These are phyloP conservation scores for Diutina scorzettiae DNA, from an alignment of 1,139 yeast genomes.

Conservation along the genomic window DNA sequence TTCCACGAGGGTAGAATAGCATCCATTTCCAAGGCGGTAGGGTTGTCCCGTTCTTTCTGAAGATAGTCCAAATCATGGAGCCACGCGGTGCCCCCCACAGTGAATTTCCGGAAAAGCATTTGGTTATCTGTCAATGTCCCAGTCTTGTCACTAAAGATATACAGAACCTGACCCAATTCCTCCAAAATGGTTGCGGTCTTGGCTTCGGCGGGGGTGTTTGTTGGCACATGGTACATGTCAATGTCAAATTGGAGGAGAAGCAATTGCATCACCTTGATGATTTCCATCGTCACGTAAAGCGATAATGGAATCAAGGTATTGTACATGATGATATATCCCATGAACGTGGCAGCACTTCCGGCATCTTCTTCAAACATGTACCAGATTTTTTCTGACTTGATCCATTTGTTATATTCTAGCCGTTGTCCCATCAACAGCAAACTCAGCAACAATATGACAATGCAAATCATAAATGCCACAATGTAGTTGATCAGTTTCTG, in stretches of 20 bases:
- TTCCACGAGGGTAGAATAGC: slow-evolving; percentile 2
- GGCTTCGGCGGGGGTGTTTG: slow-evolving; percentile 89
- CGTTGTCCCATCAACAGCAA: slow-evolving; percentile 78
- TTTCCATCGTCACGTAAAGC: slow-evolving; percentile 91
- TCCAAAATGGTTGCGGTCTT: slow-evolving; percentile 92
- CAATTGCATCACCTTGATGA: slow-evolving; percentile 81
- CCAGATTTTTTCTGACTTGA: slow-evolving; percentile 48
- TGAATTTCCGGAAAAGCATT: slow-evolving; percentile 77
- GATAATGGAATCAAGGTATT: slow-evolving; percentile 93
- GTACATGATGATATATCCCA: slow-evolving; percentile 96
- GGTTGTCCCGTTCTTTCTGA: slow-evolving; percentile 1
- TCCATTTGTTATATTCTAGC: slow-evolving; percentile 26
- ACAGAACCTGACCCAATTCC: slow-evolving; percentile 93
- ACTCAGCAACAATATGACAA: slow-evolving; percentile 63
- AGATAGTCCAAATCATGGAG: slow-evolving; percentile 58
- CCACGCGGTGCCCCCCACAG: slow-evolving; percentile 87
- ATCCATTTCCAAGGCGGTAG: neutral
- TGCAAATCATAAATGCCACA: slow-evolving; percentile 76
- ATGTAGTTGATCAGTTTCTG: slow-evolving; percentile 75
- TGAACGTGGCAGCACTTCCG: slow-evolving; percentile 81
- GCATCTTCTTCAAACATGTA: slow-evolving; percentile 62
- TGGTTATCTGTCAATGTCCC: slow-evolving; percentile 91
- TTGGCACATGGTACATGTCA: slow-evolving; percentile 81
- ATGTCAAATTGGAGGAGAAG: slow-evolving; percentile 75
- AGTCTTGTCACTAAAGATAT: slow-evolving; percentile 90